phyloP scores from a whole-genome alignment of 2,329 filamentous ascomycete genomes.

The Clarireedia paspali region DNA sequence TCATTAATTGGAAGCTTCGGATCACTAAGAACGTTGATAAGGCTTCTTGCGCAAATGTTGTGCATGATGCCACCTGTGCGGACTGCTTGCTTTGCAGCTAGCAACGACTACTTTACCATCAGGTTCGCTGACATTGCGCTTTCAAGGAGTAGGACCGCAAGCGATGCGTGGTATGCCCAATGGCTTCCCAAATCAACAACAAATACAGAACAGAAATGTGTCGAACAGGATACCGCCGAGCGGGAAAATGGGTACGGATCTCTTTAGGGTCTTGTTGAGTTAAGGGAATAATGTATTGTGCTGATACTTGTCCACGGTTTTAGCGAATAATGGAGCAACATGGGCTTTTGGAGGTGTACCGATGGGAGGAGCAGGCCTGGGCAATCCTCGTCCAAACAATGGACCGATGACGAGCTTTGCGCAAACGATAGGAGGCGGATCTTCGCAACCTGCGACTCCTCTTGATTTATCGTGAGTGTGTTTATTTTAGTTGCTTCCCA shows the following conservation, averaged over 20 bases:
- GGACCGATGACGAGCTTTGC: conserved; percentile 57
- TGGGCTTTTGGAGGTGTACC: conserved; percentile 59
- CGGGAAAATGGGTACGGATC: conserved; percentile 53
- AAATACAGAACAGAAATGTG: conserved; percentile 47
- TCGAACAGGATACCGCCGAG: conserved; percentile 56
- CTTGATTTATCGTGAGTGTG: conserved; percentile 57
- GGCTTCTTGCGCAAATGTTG: too few relatives aligned
- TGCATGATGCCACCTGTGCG: neutral
- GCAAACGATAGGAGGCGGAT: conserved; percentile 48
- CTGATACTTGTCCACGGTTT: conserved; percentile 25
- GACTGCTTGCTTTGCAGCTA: neutral
- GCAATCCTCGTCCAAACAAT: conserved; percentile 45
- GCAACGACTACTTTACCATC: neutral
- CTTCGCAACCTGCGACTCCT: conserved; percentile 53
- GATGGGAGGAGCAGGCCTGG: conserved; percentile 49
- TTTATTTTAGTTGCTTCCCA: conserved; percentile 3
- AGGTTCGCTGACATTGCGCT: conserved; percentile 16
- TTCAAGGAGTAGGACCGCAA: conserved; percentile 45
- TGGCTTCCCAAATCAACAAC: conserved; percentile 52
- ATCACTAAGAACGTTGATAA: too few relatives aligned
- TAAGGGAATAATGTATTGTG: conserved; percentile 5
- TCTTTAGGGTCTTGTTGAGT: neutral
- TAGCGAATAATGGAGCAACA: conserved; percentile 33
- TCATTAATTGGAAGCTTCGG: too few relatives aligned
- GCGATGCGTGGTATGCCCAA: conserved; percentile 53